Base-by-base conservation (phyloP, 2,329 filamentous ascomycete species). In the Aureobasidium zeae region DNA sequence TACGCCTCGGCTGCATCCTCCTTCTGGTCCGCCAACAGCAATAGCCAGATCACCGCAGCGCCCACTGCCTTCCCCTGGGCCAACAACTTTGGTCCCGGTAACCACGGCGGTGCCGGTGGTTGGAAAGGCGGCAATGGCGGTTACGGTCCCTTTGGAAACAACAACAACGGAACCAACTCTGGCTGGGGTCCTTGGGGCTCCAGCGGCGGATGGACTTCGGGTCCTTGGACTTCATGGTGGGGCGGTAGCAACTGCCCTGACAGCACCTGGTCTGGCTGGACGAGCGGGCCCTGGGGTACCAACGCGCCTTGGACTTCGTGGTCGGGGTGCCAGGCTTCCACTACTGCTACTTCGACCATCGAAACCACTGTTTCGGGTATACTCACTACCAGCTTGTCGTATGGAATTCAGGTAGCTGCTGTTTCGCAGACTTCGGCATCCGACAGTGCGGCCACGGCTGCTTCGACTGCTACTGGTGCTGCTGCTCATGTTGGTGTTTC, bases 141-240 rank as follows among this genome's bases (percentile, higher is more conserved):
- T n/a, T 52, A 51, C 37, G 51, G 51, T 10, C 13, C 11, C 20
- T 31, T 31, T 37, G 48, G 36, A 17, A 32, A 47, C 10, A 44
- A 46, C 36, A 34, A 8, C 25, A 34, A 34, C 34, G 51, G 42
- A 13, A 20, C 48, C 15, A 47, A 48, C 43, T 51, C 50, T 21
- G 58, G 59, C 13, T 61, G 57, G 57, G 59, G 59, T 17, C 54
- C 56, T 9, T 61, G 58, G 58, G 51, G 49, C 4, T 45, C 39
- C 19, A 50, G 38, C 16, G 54, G 57, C 20, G 46, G 51, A 8
- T 61, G 58, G 56, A 60, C 57, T 3, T 42, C 46, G 5, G 59
- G 58, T 8, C 53, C 58, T 2, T 62, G 59, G 59, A 62, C 59
- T 10, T 50, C 45, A 19, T 62, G 59, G 59, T 62, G 59, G 59